Evolutionary conservation across 2,329 filamentous ascomycete genomes (phyloP).

Genomic region (Cercospora canescens): DNA sequence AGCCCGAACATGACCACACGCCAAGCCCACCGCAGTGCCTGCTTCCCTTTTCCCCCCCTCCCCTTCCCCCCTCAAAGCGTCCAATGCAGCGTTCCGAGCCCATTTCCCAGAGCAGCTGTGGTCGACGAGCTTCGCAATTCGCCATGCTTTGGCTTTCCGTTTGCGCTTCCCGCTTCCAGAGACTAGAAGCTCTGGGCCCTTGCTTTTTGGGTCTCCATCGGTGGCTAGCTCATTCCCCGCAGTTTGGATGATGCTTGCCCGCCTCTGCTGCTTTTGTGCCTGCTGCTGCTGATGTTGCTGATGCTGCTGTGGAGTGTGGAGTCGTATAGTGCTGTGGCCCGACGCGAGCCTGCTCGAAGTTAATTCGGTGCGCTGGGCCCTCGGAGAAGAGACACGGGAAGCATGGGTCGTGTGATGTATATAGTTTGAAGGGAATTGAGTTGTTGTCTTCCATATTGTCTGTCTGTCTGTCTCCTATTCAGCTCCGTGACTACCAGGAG

Average conservation of each 20-base stretch:
- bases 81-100: neutral
- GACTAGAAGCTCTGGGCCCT: neutral
- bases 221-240: neutral
- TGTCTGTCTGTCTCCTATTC: neutral
- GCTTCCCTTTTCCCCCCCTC: too few species aligned
- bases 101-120: too few species aligned
- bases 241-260: neutral
- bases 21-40: neutral
- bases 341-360: neutral
- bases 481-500: neutral
- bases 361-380: neutral
- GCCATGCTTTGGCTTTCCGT: neutral
- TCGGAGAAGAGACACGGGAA: neutral
- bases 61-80: neutral
- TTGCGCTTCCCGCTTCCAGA: too few species aligned
- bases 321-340: neutral
- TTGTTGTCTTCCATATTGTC: neutral
- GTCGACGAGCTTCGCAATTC: neutral
- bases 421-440: neutral
- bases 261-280: neutral
- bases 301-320: neutral
- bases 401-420: neutral
- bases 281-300: neutral
- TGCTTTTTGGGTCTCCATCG: neutral
- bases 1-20: slow-evolving; percentile 6